Base-by-base conservation (phyloP, 352 stramenopile genomes). In the Globisporangium middletonii region DNA sequence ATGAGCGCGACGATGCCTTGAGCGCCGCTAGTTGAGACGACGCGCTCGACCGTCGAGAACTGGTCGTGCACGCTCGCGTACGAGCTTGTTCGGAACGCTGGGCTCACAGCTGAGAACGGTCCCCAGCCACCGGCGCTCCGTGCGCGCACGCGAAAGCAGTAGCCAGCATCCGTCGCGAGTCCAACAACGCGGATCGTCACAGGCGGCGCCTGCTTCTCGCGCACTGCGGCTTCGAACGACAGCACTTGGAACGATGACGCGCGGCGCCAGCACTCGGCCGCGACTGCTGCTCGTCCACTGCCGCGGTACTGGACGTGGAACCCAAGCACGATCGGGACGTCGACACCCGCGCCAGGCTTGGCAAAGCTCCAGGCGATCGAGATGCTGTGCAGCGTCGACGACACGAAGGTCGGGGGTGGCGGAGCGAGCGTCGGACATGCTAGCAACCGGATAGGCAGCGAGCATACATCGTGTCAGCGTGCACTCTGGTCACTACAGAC, bases 111-210 rank as follows among this genome's bases (percentile, higher is more conserved):
- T 0, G 78, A 90, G 51, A 84, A 88, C 12, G 75, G 71, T 0
- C 80, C 77, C 83, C 80, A 92, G 1, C 80, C 83, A 0, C 83
- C 80, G 26, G 71, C 71, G 38, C 67, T 81, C 12, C 75, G 58
- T 19, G 83, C 83, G 23, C 78, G 75, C 37, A 77, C 67, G 46
- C 80, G 78, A 51, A 91, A 89, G 46, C 77, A 73, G 55, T 84
- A 90, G 3, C 61, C 60, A 16, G 65, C 68, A 33, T 91, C 80
- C 6, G 62, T 63, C 5, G 30, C 33, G 15, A 91, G 59, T 1
- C 78, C 79, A 28, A 67, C 63, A 0, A 74, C 65, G n/a, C 60
- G 69, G 37, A 75, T 44, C 38, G 59, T 58, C 16, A 62, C 76
- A 1, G 71, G 62, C 18, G 75, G 69, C 4, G 41, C 4, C 4